Percentiles rank a stretch among this genome's conserved stretches.
phyloP scores from a whole-genome alignment of 345 rosid species.

The Hibiscus trionum region DNA sequence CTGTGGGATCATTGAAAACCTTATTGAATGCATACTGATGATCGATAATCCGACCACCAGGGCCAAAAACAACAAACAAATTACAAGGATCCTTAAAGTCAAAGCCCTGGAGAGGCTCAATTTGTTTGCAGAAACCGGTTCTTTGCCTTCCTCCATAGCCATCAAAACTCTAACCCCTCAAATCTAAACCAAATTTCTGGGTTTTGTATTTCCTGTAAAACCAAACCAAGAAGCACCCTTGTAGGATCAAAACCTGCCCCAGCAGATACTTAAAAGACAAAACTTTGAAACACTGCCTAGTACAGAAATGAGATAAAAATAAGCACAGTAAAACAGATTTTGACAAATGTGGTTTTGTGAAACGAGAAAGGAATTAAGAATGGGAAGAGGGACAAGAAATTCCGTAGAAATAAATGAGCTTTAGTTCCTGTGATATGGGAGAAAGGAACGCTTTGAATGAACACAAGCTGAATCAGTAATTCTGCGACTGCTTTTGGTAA shows the following conservation, averaged over 20 bases:
- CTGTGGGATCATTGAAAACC: constrained; percentile 30
- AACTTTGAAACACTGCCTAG: neutral
- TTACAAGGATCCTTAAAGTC: constrained; percentile 32
- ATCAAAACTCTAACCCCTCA: constrained; percentile 2
- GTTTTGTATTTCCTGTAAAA: neutral
- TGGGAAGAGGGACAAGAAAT: neutral
- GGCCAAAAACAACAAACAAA: constrained; percentile 38
- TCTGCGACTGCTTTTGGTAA: neutral
- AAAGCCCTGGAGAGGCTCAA: constrained; percentile 29
- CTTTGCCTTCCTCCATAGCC: constrained; percentile 52
- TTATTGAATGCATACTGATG: constrained; percentile 36
- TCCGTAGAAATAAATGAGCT: neutral
- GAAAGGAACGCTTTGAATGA: neutral
- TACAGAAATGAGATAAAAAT: neutral
- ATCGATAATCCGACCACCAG: constrained; percentile 44
- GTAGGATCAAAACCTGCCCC: neutral
- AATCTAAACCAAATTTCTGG: neutral
- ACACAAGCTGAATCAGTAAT: neutral
- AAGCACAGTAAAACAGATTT: neutral
- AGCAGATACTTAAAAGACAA: neutral
- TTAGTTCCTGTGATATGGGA: neutral
- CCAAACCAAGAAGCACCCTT: constrained; percentile 11
- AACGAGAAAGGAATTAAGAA: neutral
- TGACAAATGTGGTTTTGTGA: neutral
- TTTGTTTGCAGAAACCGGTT: constrained; percentile 24